These are phyloP conservation scores for Malassezia japonica DNA, from an alignment of 1,284 basidiomycete genomes.

Conservation along the genomic window DNA sequence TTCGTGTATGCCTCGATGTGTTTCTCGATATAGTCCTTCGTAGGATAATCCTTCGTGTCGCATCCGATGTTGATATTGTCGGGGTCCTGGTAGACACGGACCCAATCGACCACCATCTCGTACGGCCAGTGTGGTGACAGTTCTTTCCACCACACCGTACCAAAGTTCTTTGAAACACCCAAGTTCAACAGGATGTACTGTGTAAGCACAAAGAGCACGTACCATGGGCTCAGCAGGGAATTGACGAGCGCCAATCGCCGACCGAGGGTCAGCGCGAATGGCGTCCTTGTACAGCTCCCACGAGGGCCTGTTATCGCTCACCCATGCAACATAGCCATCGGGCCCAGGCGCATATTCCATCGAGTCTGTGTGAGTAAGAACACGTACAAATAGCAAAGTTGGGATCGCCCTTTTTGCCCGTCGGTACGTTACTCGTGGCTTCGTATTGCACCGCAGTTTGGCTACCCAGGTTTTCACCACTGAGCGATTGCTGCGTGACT, in stretches of 20 bases:
- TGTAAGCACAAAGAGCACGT: too few relatives aligned
- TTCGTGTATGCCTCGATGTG: slow-evolving; percentile 43
- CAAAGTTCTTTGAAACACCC: slow-evolving; percentile 21
- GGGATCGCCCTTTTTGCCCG: too few relatives aligned
- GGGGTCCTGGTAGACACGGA: slow-evolving; percentile 51
- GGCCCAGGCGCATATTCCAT: slow-evolving; percentile 12
- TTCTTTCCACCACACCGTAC: neutral
- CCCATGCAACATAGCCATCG: slow-evolving; percentile 24
- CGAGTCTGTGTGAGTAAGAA: neutral
- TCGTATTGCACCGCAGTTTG: slow-evolving; percentile 8
- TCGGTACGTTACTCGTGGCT: neutral
- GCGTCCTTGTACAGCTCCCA: slow-evolving; percentile 58
- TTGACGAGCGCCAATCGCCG: slow-evolving; percentile 63
- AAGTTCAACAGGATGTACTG: slow-evolving; percentile 34
- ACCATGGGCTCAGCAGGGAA: slow-evolving; percentile 55
- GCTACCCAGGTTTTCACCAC: slow-evolving; percentile 5
- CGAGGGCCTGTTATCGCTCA: slow-evolving; percentile 19
- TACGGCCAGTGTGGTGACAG: neutral
- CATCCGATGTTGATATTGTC: slow-evolving; percentile 40
- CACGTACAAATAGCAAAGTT: slow-evolving; percentile 1
- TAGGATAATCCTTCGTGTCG: slow-evolving; percentile 39
- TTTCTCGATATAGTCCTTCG: slow-evolving; percentile 40
- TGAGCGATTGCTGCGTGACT: slow-evolving; percentile 35
- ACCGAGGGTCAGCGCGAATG: slow-evolving; percentile 58
- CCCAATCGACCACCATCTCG: slow-evolving; percentile 46